A percentile compares a stretch with the other conserved stretches of the same genome.
phyloP scores from a whole-genome alignment of 108 stramenopile species.

The Discostella pseudostelligera region DNA sequence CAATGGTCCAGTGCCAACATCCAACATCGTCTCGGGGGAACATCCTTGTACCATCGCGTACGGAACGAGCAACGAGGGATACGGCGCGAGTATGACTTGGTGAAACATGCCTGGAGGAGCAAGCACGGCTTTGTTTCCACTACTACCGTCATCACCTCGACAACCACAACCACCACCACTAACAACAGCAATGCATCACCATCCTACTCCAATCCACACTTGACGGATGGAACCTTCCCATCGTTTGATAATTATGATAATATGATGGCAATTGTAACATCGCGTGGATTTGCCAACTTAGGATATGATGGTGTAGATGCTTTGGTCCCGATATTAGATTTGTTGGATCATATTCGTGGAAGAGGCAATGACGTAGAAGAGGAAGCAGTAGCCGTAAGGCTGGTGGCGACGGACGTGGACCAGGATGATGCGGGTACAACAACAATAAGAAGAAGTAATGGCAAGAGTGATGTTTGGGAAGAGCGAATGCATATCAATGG shows the following conservation, averaged over 20 bases:
- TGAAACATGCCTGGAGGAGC: conserved; percentile 33
- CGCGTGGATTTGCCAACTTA: conserved; percentile 67
- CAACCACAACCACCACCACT: not conserved
- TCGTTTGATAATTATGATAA: conserved; percentile 55
- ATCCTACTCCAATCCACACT: too few species aligned
- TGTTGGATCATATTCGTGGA: conserved; percentile 77
- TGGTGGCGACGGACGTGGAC: too few species aligned
- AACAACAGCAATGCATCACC: too few species aligned
- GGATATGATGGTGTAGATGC: conserved; percentile 53
- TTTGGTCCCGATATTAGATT: conserved; percentile 73
- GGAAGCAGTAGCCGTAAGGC: not conserved
- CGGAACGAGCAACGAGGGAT: conserved; percentile 36
- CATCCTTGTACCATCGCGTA: conserved; percentile 50
- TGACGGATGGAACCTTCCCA: too few species aligned
- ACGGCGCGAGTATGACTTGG: conserved; percentile 44
- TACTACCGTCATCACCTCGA: not conserved
- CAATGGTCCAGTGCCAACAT: conserved; percentile 54
- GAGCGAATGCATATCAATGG: too few species aligned
- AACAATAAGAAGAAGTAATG: too few species aligned
- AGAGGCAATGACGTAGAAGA: not conserved
- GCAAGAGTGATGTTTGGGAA: too few species aligned
- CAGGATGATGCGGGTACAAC: too few species aligned
- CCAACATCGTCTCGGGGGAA: conserved; percentile 46
- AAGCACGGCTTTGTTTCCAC: not conserved
- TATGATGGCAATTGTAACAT: conserved; percentile 66